Conservation (phyloP, 805 yeast species). For the Priceomyces castillae region DNA sequence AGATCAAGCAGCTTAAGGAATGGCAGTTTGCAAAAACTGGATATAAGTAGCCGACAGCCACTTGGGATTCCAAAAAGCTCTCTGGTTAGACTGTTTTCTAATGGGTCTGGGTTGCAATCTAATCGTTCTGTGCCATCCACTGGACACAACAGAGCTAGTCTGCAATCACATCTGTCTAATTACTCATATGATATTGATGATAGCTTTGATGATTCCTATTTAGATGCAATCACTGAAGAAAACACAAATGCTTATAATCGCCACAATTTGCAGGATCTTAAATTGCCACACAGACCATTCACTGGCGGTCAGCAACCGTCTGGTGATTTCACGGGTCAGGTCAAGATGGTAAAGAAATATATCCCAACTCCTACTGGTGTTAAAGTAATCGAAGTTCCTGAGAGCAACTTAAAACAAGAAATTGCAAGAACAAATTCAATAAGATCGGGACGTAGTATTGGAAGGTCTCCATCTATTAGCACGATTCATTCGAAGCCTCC, state of each 20-base stretch:
- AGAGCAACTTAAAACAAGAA: conserved; percentile 36
- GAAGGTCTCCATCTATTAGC: conserved; percentile 23
- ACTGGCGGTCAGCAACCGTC: conserved; percentile 3
- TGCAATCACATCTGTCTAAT: background rate
- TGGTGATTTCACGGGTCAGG: conserved; percentile 6
- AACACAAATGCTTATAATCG: conserved; percentile 25
- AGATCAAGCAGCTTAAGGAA: conserved; percentile 1
- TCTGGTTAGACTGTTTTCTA: conserved; percentile 3
- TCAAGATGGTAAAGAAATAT: conserved; percentile 60
- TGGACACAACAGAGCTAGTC: background rate
- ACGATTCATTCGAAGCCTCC: conserved; percentile 3
- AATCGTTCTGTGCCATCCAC: background rate
- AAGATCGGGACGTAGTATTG: conserved; percentile 27
- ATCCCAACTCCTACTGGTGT: conserved; percentile 74
- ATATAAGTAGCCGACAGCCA: conserved; percentile 9
- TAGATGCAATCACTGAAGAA: conserved; percentile 26
- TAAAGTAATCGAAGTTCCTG: conserved; percentile 67
- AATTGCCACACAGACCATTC: conserved; percentile 21
- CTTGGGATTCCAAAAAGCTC: conserved; percentile 4
- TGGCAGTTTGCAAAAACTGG: conserved; percentile 13
- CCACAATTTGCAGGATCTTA: conserved; percentile 34
- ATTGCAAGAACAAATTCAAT: conserved; percentile 40
- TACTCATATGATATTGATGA: conserved; percentile 25
- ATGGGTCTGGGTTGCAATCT: background rate
- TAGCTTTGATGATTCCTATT: conserved; percentile 28